phyloP scores from a whole-genome alignment of 441 rosid species.

The Croton setiger region DNA sequence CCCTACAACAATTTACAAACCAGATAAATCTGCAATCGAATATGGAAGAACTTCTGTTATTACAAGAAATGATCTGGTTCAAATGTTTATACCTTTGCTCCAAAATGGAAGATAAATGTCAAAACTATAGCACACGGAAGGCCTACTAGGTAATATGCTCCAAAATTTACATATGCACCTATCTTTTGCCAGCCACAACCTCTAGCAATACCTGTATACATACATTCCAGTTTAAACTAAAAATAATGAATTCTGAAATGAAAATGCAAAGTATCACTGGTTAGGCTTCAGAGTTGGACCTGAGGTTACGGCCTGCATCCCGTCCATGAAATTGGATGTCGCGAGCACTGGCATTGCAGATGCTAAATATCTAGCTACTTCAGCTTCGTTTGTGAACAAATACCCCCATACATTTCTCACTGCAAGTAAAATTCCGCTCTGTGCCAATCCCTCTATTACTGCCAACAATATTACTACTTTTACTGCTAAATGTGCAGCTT shows the following conservation, averaged over 20 bases:
- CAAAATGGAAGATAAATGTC: constrained; percentile 41
- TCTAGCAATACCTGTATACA: constrained; percentile 67
- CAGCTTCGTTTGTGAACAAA: constrained; percentile 30
- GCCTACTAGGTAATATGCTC: constrained; percentile 50
- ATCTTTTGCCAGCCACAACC: constrained; percentile 68
- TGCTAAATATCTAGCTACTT: constrained; percentile 30
- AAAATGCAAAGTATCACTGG: too few species aligned
- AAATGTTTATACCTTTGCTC: constrained; percentile 33
- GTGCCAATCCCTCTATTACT: constrained; percentile 17
- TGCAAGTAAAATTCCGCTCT: constrained; percentile 26
- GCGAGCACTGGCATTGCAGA: constrained; percentile 46
- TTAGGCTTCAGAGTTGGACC: constrained; percentile 26
- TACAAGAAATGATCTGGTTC: too few species aligned
- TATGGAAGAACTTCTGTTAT: too few species aligned
- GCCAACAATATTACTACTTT: constrained; percentile 27
- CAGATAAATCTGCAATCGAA: neutral
- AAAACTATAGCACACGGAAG: constrained; percentile 43
- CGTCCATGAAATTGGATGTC: constrained; percentile 45
- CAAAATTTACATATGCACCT: constrained; percentile 48
- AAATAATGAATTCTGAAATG: neutral
- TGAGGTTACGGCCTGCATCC: constrained; percentile 56
- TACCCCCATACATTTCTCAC: constrained; percentile 25
- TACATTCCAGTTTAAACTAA: neutral
- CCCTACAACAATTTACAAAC: constrained; percentile 25
- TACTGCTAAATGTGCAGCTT: constrained; percentile 41